Evolutionary conservation across 75 land plant genomes (phyloP).

Genomic region (Azolla pinnata): DNA sequence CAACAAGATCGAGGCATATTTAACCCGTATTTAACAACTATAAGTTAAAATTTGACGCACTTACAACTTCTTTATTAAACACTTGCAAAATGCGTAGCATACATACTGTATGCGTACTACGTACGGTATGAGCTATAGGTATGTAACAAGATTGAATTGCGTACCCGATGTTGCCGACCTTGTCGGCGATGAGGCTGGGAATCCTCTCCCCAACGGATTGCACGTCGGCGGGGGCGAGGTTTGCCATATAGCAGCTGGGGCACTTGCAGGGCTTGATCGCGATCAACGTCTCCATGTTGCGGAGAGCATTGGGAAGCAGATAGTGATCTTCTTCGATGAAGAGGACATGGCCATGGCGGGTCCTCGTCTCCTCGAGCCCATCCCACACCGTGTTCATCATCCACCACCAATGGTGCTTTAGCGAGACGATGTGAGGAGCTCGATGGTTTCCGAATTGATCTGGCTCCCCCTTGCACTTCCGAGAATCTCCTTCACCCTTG

Average conservation of each 20-base stretch:
- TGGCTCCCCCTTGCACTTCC: slow-evolving; percentile 54
- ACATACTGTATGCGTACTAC: too few species aligned
- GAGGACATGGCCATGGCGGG: slow-evolving; percentile 51
- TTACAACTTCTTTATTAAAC: too few species aligned
- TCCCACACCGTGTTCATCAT: slow-evolving; percentile 99
- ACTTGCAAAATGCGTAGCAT: too few species aligned
- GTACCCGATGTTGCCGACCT: slow-evolving; percentile 94
- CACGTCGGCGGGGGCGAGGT: slow-evolving; percentile 83
- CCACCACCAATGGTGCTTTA: slow-evolving; percentile 99
- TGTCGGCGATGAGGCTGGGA: slow-evolving; percentile 56
- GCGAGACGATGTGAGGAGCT: slow-evolving; percentile 76
- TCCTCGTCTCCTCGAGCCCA: slow-evolving; percentile 64
- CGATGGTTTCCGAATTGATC: slow-evolving; percentile 96
- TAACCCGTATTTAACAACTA: too few species aligned
- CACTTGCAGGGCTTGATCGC: slow-evolving; percentile 53
- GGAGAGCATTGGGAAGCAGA: slow-evolving; percentile 82
- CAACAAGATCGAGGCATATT: too few species aligned
- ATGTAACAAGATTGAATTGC: too few species aligned
- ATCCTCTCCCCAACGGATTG: slow-evolving; percentile 65
- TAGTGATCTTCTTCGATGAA: slow-evolving; percentile 98
- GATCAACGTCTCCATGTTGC: slow-evolving; percentile 58
- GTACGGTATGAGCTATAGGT: too few species aligned
- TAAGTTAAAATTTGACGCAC: too few species aligned
- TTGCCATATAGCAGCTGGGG: slow-evolving; percentile 71
- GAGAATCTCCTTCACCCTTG: slow-evolving; percentile 37